These are phyloP conservation scores for Fusarium sp. DNA, from an alignment of 2,329 filamentous ascomycete genomes.

Conservation along the genomic window DNA sequence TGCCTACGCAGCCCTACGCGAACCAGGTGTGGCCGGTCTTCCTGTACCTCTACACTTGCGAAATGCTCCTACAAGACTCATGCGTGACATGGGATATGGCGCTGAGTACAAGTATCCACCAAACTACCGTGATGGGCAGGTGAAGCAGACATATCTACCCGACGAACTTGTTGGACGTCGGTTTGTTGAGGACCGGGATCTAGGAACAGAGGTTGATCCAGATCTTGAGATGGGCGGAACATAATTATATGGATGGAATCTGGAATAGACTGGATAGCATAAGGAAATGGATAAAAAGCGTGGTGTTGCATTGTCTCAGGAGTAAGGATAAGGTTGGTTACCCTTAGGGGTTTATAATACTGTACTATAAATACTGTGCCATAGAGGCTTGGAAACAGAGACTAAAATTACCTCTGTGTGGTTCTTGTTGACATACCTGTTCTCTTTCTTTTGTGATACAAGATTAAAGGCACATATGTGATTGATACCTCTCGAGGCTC, in stretches of 20 bases:
- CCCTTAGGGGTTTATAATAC: conserved; percentile 7
- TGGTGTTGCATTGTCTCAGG: conserved; percentile 14
- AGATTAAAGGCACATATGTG: neutral
- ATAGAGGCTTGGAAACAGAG: conserved; percentile 3
- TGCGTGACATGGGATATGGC: conserved; percentile 93
- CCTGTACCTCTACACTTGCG: conserved; percentile 88
- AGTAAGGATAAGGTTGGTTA: conserved; percentile 15
- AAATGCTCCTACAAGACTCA: conserved; percentile 90
- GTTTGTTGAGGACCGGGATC: conserved; percentile 83
- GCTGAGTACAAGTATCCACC: conserved; percentile 97
- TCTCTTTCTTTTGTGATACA: neutral
- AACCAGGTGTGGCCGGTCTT: conserved; percentile 83
- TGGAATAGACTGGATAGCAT: neutral
- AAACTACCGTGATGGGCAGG: conserved; percentile 82
- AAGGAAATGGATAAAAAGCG: conserved; percentile 6
- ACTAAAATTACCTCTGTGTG: neutral
- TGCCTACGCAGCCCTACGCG: conserved; percentile 79
- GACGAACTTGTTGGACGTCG: conserved; percentile 73
- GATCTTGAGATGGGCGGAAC: conserved; percentile 61
- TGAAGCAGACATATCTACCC: conserved; percentile 91
- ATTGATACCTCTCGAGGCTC: too few relatives aligned
- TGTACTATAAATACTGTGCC: conserved; percentile 4
- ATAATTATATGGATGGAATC: neutral
- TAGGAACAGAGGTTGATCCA: conserved; percentile 82
- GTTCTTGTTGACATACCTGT: neutral